Base-by-base conservation (phyloP, 139 green algal species). In the Coelastrella sp. region DNA sequence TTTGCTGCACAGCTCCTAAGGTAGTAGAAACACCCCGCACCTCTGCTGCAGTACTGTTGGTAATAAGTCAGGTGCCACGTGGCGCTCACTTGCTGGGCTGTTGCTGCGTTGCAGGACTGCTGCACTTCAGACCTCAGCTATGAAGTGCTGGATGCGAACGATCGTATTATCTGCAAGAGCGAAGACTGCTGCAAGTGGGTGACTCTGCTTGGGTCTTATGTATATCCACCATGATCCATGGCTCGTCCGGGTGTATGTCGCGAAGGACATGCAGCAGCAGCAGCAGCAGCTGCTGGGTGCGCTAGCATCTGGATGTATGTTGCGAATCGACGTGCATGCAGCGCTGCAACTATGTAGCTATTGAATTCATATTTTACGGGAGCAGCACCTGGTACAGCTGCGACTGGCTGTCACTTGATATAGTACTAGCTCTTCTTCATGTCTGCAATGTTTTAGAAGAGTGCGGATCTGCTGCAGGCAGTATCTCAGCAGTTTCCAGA, bases 121-220 rank as follows among this genome's bases (percentile, higher is more conserved):
- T 78, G 61, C 20, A 35, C 68, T 8, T 59, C 76, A 8, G 25
- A 70, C 27, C 10, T 87, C 24, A 22, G 14, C 20, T 90, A 90
- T 68, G 87, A 90, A 22, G 87, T 90, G 60, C n/a, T 90, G 76
- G 87, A 90, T 66, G 76, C 8, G 1, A 7, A 19, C 14, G 76
- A 61, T 17, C 56, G 27, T 1, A 27, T 87, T 14, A 27, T 90
- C 12, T 90, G 87, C 76, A 86, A 59, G 87, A 90, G 87, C 87
- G 12, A 11, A 58, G n/a, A 74, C 76, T 85, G 75, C 25, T 65
- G 27, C 76, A 90, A 72, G 61, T 85, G 15, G 25, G 27, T 65
- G 10, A 22, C 25, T 4, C 0, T 8, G 25, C 4, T 59, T 8
- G 61, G 25, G 58, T 59, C n/a, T 19, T 81, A 72, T 66, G 3